phyloP scores from a whole-genome alignment of 192 early-diverging fungal species.

The Coemansia pectinata region DNA sequence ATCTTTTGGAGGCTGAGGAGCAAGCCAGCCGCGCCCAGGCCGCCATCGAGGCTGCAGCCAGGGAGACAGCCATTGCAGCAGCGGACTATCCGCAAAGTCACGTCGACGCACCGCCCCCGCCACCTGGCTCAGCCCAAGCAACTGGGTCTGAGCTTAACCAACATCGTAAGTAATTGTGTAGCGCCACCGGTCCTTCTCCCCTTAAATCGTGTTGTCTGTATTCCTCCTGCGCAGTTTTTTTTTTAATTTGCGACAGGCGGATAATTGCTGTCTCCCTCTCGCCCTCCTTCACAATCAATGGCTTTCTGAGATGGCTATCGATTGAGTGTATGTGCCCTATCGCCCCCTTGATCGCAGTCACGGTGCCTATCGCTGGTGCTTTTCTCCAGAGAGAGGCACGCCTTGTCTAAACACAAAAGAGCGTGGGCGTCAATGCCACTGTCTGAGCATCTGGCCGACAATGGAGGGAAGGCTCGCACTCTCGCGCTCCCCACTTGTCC shows the following conservation, averaged over 20 bases:
- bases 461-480: background rate
- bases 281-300: background rate
- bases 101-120: background rate
- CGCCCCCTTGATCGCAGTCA: conserved; percentile 6
- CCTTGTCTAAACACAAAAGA: background rate
- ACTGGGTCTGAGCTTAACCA: conserved; percentile 12
- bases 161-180: conserved; percentile 13
- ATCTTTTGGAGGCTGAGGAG: conserved; percentile 70
- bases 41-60: conserved; percentile 7
- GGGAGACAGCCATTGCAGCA: background rate
- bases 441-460: background rate
- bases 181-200: conserved; percentile 20
- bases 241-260: background rate
- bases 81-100: background rate
- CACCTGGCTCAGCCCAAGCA: background rate
- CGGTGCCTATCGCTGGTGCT: background rate
- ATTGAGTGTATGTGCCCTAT: background rate
- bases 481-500: background rate
- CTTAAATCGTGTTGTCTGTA: background rate
- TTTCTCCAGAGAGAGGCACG: background rate
- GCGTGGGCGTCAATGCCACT: background rate
- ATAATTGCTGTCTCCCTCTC: background rate
- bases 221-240: background rate
- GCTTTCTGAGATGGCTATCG: background rate
- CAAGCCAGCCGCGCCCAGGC: conserved; percentile 19